Conservation (phyloP, 805 yeast genomes). For the Saccharomyces mikatae region DNA sequence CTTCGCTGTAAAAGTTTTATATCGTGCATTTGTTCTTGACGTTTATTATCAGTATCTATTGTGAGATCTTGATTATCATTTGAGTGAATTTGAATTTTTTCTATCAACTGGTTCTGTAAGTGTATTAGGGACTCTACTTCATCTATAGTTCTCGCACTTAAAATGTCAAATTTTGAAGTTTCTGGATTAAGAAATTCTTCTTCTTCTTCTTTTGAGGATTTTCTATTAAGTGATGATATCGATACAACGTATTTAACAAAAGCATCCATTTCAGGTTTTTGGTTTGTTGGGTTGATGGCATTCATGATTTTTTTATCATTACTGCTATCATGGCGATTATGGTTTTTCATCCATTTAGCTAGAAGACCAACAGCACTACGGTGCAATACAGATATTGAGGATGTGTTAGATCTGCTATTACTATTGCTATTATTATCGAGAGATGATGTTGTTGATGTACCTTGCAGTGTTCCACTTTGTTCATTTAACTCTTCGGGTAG, state of each 20-base stretch:
- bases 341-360: conserved; percentile 27
- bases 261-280: conserved; percentile 29
- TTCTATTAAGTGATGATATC: conserved; percentile 25
- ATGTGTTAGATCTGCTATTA: background rate
- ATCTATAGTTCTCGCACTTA: conserved; percentile 64
- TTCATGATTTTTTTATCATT: conserved; percentile 11
- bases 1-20: background rate
- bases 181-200: conserved; percentile 8
- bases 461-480: background rate
- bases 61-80: background rate
- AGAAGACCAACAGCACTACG: conserved; percentile 22
- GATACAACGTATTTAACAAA: conserved; percentile 33
- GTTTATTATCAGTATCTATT: background rate
- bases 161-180: conserved; percentile 45
- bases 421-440: background rate
- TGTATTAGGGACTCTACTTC: conserved; percentile 53
- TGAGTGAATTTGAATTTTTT: conserved; percentile 1
- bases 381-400: background rate
- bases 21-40: background rate
- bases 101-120: conserved; percentile 35
- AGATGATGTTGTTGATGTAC: background rate
- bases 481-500: conserved; percentile 13
- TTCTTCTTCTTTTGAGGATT: conserved; percentile 6
- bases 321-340: conserved; percentile 17
- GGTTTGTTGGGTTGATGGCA: background rate